Conservation (phyloP, 2,329 filamentous ascomycete species). For the Beauveria rudraprayagi region DNA sequence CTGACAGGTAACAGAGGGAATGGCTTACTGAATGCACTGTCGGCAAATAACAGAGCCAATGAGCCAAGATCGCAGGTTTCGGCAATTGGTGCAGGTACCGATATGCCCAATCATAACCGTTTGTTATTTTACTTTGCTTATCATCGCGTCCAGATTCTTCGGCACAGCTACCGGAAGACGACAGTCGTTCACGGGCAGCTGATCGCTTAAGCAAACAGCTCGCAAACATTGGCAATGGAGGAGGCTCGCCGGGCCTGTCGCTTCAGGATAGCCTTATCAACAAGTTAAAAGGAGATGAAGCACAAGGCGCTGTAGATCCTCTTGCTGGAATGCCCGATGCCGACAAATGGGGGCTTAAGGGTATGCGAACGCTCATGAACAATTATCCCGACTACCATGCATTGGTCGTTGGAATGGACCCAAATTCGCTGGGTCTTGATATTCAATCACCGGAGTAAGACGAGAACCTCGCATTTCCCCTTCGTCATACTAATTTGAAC, state of each 20-base stretch:
- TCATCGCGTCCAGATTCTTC: not conserved
- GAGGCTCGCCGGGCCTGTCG: not conserved
- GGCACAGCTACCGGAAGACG: not conserved
- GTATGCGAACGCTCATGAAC: slow-evolving; percentile 54
- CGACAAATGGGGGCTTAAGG: slow-evolving; percentile 59
- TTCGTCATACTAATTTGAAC: not conserved
- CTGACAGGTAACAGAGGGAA: slow-evolving; percentile 45
- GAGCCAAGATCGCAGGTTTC: slow-evolving; percentile 41
- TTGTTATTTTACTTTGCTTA: not conserved
- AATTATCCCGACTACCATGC: slow-evolving; percentile 56
- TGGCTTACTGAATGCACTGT: slow-evolving; percentile 56
- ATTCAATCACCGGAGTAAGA: slow-evolving; percentile 50
- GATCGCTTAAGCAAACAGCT: slow-evolving; percentile 7
- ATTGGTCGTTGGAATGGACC: slow-evolving; percentile 52
- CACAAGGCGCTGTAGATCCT: slow-evolving; percentile 45
- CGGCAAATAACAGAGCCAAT: slow-evolving; percentile 45
- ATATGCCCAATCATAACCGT: not conserved
- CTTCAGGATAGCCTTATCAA: not conserved
- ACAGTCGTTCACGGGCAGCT: not conserved
- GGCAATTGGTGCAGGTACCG: slow-evolving; percentile 28
- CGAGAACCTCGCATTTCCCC: not conserved
- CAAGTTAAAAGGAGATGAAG: slow-evolving; percentile 35
- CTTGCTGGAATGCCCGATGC: slow-evolving; percentile 52
- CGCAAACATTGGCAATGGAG: not conserved
- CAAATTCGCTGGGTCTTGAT: slow-evolving; percentile 49